Evolutionary conservation across 306 rosid species (phyloP).

Genomic region (Trifolium fragiferum): DNA sequence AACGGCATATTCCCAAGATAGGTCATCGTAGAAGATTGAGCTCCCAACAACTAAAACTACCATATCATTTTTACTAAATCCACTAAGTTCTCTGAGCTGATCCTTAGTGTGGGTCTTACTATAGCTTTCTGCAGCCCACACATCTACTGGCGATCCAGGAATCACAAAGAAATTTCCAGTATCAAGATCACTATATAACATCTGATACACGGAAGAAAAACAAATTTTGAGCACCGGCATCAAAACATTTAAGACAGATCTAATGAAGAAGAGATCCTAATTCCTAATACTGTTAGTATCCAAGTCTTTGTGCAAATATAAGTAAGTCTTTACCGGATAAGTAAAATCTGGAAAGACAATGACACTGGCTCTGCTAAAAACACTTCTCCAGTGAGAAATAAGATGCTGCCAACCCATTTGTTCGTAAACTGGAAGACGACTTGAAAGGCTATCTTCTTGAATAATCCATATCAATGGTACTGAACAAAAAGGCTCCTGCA

Average conservation of each 20-base stretch:
- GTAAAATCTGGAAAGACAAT: conserved; percentile 93
- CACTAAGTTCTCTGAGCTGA: conserved; percentile 62
- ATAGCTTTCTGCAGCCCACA: conserved; percentile 81
- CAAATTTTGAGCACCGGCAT: conserved; percentile 46
- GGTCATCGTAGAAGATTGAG: conserved; percentile 70
- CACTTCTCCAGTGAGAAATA: conserved; percentile 82
- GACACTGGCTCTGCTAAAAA: conserved; percentile 77
- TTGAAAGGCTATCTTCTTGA: conserved; percentile 88
- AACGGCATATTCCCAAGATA: conserved; percentile 90
- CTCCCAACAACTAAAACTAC: conserved; percentile 88
- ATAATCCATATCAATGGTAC: conserved; percentile 92
- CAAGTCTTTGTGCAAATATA: background rate
- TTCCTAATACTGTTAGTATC: conserved; percentile 26
- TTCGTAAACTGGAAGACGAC: conserved; percentile 74
- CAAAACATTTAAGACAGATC: conserved; percentile 38
- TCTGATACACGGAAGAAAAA: conserved; percentile 62
- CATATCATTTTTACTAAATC: conserved; percentile 69
- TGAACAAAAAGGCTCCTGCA: conserved; percentile 99
- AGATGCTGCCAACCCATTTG: conserved; percentile 76
- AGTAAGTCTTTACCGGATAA: conserved; percentile 70
- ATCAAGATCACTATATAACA: conserved; percentile 86
- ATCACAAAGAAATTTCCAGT: conserved; percentile 93
- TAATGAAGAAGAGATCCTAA: conserved; percentile 37
- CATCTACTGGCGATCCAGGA: conserved; percentile 94
- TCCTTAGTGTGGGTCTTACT: conserved; percentile 65